Evolutionary conservation across 805 yeast genomes (phyloP).

Genomic region (Ogataea nitratoaversa): DNA sequence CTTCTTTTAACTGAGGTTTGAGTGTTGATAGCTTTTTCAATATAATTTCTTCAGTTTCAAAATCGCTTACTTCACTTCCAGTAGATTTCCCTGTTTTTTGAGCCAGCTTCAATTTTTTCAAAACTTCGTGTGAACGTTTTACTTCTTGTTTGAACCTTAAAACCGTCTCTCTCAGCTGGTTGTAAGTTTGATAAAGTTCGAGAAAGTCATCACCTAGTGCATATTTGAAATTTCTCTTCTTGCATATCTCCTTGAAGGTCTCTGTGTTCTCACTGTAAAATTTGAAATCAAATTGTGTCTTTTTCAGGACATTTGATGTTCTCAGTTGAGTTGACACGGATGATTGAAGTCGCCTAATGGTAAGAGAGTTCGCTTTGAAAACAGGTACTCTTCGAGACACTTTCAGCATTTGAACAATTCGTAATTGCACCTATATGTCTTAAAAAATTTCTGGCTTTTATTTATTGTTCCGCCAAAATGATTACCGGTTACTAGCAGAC

Average conservation of each 20-base stretch:
- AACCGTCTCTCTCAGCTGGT: constrained; percentile 9
- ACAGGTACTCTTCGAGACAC: neutral
- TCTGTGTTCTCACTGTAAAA: constrained; percentile 27
- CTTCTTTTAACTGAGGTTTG: constrained; percentile 26
- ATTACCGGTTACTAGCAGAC: no score
- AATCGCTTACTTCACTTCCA: constrained; percentile 6
- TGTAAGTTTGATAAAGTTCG: constrained; percentile 16
- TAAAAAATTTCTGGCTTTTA: no score
- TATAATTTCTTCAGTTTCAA: constrained; percentile 7
- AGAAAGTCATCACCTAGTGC: constrained; percentile 21
- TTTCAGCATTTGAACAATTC: no score
- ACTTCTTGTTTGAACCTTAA: constrained; percentile 20
- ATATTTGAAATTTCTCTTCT: constrained; percentile 30
- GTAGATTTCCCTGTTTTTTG: no score
- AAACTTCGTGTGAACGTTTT: constrained; percentile 16
- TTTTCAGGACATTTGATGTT: constrained; percentile 28
- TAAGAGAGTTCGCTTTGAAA: neutral
- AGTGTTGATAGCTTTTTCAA: constrained; percentile 22
- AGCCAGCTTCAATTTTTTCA: constrained; percentile 16
- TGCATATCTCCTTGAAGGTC: constrained; percentile 26
- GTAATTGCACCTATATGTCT: no score
- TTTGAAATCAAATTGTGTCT: constrained; percentile 34
- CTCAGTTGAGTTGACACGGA: constrained; percentile 10
- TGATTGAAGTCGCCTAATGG: neutral
- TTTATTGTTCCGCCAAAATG: no score